Percentiles rank a stretch among this genome's conserved stretches.
Evolutionary conservation across 495 filamentous ascomycete genomes (phyloP).

Genomic region (Xylaria venustula): DNA sequence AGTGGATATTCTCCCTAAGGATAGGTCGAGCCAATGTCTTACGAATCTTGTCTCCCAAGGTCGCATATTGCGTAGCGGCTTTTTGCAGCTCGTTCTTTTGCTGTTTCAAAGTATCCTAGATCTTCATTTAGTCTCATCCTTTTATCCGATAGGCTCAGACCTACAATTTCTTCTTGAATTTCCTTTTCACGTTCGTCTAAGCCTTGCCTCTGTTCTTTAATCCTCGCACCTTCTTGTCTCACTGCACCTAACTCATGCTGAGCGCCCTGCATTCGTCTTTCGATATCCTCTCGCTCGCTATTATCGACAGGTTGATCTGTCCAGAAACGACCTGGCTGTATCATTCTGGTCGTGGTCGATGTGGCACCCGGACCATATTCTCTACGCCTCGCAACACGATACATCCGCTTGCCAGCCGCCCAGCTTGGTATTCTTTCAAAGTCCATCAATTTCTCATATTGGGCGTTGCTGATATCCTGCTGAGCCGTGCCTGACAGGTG

Average conservation of each 20-base stretch:
- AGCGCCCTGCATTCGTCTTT: slow-evolving; percentile 35
- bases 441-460: slow-evolving; percentile 58
- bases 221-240: slow-evolving; percentile 34
- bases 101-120: slow-evolving; percentile 30
- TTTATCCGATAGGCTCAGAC: slow-evolving; percentile 8
- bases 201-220: slow-evolving; percentile 8
- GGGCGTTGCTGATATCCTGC: slow-evolving; percentile 59
- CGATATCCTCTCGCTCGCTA: slow-evolving; percentile 53
- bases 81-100: slow-evolving; percentile 57
- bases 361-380: slow-evolving; percentile 72
- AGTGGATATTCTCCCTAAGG: slow-evolving; percentile 3
- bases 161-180: slow-evolving; percentile 30
- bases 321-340: slow-evolving; percentile 64
- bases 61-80: slow-evolving; percentile 58
- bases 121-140: slow-evolving; percentile 21
- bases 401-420: slow-evolving; percentile 59
- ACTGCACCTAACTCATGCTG: slow-evolving; percentile 36
- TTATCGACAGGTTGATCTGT: slow-evolving; percentile 72
- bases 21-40: slow-evolving; percentile 20
- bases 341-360: slow-evolving; percentile 58
- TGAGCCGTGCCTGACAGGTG: slow-evolving; percentile 65
- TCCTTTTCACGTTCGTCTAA: slow-evolving; percentile 7
- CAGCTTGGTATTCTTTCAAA: slow-evolving; percentile 53
- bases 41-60: slow-evolving; percentile 71
- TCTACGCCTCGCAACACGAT: slow-evolving; percentile 58